Base-by-base conservation (phyloP, 129 eudicot genomes). In the Artemisia tridentata region DNA sequence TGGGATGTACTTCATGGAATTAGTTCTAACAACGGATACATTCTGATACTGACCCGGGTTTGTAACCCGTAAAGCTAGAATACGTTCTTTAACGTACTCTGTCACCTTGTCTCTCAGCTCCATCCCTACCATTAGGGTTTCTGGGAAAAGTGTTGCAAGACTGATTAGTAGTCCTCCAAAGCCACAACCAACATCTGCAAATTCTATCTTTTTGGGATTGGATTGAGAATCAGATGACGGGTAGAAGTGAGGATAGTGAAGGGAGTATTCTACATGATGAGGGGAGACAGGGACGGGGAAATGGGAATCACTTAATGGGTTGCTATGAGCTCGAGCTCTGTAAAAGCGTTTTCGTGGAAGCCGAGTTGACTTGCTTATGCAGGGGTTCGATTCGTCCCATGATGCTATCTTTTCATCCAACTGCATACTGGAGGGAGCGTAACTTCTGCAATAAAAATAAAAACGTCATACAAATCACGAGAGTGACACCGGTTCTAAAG, bases 311-410 rank as follows among this genome's bases (percentile, higher is more conserved):
- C 98, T 93, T 74, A 93, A 69, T 4, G 98, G 98, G 60, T 93
- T 93, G 80, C 98, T 93, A 76, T 93, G 98, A 43, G 98, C 98
- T 52, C 97, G 84, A 16, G 98, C 98, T 25, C 98, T 84, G 71
- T 89, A 93, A 73, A 93, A 93, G 5, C 98, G 95, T 69, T 93
- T 93, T 61, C 96, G 76, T 8, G 97, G 98, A 52, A 93, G 83
- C 43, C 90, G 88, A 52, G 97, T 89, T 10, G 91, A 81, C 80
- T 89, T 89, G 87, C 88, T 93, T 19, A 85, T 65, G 47, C 81
- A 83, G 49, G 86, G 84, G 78, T 85, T 85, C 27, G 78, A 62
- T 63, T 85, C 89, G 41, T 80, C 80, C 73, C 84, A 86, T 78
- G 78, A 67, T 74, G 69, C 51, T 18, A 43, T 21, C 20, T 73